phyloP scores from a whole-genome alignment of 2,329 filamentous ascomycete species.

The Fusarium palustre region DNA sequence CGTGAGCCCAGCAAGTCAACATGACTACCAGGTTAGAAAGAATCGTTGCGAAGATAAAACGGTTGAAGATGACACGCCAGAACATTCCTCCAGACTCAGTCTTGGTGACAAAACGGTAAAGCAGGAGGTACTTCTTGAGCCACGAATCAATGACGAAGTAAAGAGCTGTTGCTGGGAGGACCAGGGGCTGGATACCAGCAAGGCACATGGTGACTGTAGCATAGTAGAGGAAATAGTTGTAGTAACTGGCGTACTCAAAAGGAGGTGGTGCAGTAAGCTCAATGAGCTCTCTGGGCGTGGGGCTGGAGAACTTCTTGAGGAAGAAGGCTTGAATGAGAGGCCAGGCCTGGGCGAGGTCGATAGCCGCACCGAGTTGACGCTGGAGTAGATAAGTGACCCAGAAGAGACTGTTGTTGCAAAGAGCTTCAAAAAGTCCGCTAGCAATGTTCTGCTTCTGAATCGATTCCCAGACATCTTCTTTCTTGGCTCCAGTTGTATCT shows the following conservation, averaged over 20 bases:
- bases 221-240: slow-evolving; percentile 98
- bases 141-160: slow-evolving; percentile 91
- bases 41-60: slow-evolving; percentile 85
- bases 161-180: slow-evolving; percentile 84
- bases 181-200: slow-evolving; percentile 85
- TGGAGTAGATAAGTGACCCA: slow-evolving; percentile 96
- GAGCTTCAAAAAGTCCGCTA: slow-evolving; percentile 72
- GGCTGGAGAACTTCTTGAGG: slow-evolving; percentile 83
- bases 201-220: slow-evolving; percentile 89
- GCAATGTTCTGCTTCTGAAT: slow-evolving; percentile 74
- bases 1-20: slow-evolving; percentile 78
- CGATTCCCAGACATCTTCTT: slow-evolving; percentile 74
- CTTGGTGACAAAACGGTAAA: slow-evolving; percentile 97
- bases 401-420: slow-evolving; percentile 87
- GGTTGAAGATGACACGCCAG: slow-evolving; percentile 93
- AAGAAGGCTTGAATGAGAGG: slow-evolving; percentile 87
- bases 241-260: slow-evolving; percentile 96
- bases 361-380: slow-evolving; percentile 90
- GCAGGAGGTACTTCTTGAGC: slow-evolving; percentile 93
- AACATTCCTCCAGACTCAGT: slow-evolving; percentile 94
- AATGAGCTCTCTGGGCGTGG: slow-evolving; percentile 91
- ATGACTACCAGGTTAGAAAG: slow-evolving; percentile 84
- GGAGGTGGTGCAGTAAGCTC: slow-evolving; percentile 91
- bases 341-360: slow-evolving; percentile 91
- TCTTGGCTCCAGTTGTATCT: slow-evolving; percentile 59